These are phyloP conservation scores for Debaryomycetaceae sp. DNA, from an alignment of 1,139 yeast genomes.

Conservation along the genomic window DNA sequence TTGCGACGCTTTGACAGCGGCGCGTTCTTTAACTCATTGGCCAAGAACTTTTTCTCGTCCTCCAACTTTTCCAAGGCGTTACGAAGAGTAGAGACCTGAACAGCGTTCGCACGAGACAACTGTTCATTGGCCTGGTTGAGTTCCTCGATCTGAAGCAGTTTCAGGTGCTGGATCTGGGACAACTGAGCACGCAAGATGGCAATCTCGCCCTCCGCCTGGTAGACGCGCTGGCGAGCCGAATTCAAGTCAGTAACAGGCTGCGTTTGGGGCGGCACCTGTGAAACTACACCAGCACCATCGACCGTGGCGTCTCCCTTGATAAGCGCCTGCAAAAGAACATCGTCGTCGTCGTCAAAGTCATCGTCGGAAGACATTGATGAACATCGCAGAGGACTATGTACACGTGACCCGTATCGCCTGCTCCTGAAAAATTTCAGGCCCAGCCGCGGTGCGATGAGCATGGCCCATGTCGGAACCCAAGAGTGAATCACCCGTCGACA, in stretches of 20 bases:
- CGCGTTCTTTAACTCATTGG: slow-evolving; percentile 23
- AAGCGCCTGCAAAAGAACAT: slow-evolving; percentile 16
- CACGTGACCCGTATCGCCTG: no score
- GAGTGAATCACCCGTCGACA: no score
- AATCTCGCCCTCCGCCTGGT: slow-evolving; percentile 63
- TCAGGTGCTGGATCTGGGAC: slow-evolving; percentile 33
- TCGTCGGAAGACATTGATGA: slow-evolving; percentile 9
- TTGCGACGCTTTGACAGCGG: slow-evolving; percentile 7
- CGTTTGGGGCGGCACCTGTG: neutral
- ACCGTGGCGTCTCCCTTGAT: slow-evolving; percentile 6
- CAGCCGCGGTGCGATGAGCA: no score
- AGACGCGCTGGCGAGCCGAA: slow-evolving; percentile 16
- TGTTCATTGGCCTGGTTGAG: slow-evolving; percentile 24
- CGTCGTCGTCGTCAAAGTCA: slow-evolving; percentile 33
- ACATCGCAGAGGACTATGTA: no score
- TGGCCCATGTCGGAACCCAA: no score
- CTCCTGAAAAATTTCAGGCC: no score
- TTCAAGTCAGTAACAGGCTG: neutral
- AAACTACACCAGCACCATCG: neutral
- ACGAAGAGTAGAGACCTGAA: slow-evolving; percentile 30
- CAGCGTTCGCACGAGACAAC: slow-evolving; percentile 23
- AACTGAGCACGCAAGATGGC: slow-evolving; percentile 63
- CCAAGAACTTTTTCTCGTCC: slow-evolving; percentile 62
- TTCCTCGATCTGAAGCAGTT: slow-evolving; percentile 31
- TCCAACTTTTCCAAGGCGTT: slow-evolving; percentile 44